Base-by-base conservation (phyloP, 2,329 filamentous ascomycete genomes). In the Hypoxylon sp. region DNA sequence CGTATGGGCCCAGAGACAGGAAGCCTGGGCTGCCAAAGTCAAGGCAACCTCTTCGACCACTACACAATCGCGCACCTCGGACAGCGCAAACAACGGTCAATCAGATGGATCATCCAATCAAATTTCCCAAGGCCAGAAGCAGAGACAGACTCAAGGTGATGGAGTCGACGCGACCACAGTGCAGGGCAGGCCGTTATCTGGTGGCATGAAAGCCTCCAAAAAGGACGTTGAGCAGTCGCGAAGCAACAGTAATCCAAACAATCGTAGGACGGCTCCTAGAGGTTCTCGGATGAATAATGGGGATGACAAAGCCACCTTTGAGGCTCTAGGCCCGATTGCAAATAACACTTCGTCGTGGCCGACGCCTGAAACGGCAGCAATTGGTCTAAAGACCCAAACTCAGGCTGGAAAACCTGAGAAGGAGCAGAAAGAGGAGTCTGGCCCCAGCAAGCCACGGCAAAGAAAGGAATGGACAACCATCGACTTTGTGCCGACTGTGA, bases 381-480 rank as follows among this genome's bases (percentile, higher is more conserved):
- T 90, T 51, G 93, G 96, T 71, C 87, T 91, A 66, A 92, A 92
- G 79, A 89, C 90, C 74, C 93, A 93, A 78, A 80, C 83, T 1
- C 83, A 87, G 55, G 85, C 89, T 58, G 93, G 93, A 78, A 80
- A 82, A 55, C 79, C 82, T 30, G 82, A 87, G 20, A 83, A 84
- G 11, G 84, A 88, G 46, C 90, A 92, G 66, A 85, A 89, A 66
- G 88, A 85, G n/a, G 80, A 88, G 57, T 72, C 83, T 75, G 72
- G 77, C 71, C 71, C 80, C 64, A 73, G 74, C 50, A 86, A 85
- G 73, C 74, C 80, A 22, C 72, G 87, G 82, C 78, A 89, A 85
- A 96, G 96, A 82, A 89, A 91, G 73, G 92, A 93, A 74, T 98
- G 96, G 95, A 89, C 92, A 62, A 86, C 89, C 1, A 87, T 97